Conservation (phyloP, 2,329 filamentous ascomycete species). For the Penicillium occitanis region DNA sequence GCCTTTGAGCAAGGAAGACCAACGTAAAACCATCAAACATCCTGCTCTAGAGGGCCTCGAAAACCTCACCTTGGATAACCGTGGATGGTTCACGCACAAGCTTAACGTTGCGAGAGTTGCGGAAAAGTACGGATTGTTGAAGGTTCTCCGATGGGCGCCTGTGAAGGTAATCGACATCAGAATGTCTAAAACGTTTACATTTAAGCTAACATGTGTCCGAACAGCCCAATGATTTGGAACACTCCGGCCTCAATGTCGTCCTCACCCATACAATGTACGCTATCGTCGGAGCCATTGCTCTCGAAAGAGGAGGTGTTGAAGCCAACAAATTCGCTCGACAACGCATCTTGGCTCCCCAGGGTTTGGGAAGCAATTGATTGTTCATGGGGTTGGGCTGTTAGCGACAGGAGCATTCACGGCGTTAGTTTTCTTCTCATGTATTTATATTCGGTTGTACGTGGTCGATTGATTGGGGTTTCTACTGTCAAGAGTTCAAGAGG, state of each 20-base stretch:
- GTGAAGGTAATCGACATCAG: constrained; percentile 58
- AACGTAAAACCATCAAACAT: constrained; percentile 67
- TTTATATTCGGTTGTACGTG: constrained; percentile 19
- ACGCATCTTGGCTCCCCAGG: constrained; percentile 63
- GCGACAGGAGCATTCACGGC: constrained; percentile 35
- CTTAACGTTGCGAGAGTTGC: constrained; percentile 68
- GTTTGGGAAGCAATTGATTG: constrained; percentile 29
- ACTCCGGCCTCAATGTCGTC: constrained; percentile 73
- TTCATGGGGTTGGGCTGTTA: constrained; percentile 7
- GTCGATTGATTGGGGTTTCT: constrained; percentile 9
- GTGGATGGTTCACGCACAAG: constrained; percentile 63
- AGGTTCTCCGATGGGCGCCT: constrained; percentile 86
- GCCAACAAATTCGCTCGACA: constrained; percentile 75
- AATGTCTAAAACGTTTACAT: too few species aligned
- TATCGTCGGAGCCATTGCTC: constrained; percentile 82
- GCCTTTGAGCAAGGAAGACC: constrained; percentile 48
- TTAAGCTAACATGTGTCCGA: constrained; percentile 5
- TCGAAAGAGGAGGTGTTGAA: constrained; percentile 79
- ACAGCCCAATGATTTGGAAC: constrained; percentile 64
- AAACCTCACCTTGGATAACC: constrained; percentile 64
- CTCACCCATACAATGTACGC: constrained; percentile 77
- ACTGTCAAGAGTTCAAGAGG: background rate
- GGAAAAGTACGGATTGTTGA: constrained; percentile 65
- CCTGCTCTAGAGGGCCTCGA: constrained; percentile 70
- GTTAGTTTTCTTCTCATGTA: constrained; percentile 26